phyloP scores from a whole-genome alignment of 1,284 basidiomycete species.

The Ustilago nuda region DNA sequence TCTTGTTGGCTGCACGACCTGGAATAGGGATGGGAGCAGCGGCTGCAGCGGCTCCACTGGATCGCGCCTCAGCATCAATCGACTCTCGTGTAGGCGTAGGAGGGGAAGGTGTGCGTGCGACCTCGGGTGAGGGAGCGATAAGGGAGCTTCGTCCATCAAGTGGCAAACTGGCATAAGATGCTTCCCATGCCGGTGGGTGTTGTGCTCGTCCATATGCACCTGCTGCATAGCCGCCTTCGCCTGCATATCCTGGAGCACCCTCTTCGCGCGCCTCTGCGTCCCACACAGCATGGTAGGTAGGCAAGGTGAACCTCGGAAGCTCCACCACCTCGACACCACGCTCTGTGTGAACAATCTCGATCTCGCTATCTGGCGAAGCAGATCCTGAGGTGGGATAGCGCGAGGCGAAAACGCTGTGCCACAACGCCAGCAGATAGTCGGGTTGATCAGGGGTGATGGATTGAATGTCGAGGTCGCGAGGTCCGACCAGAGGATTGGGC shows the following conservation, averaged over 20 bases:
- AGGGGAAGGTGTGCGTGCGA: constrained; percentile 53
- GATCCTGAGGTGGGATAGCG: constrained; percentile 76
- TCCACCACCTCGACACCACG: constrained; percentile 69
- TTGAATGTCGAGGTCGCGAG: constrained; percentile 68
- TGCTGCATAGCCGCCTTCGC: not conserved
- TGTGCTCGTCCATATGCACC: constrained; percentile 4
- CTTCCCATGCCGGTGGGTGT: constrained; percentile 70
- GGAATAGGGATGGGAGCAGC: constrained; percentile 23
- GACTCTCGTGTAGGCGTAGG: constrained; percentile 41
- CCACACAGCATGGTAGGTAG: constrained; percentile 80
- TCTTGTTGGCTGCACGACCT: not conserved
- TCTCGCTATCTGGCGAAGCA: constrained; percentile 49
- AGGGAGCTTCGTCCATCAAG: constrained; percentile 86
- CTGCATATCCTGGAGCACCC: not conserved
- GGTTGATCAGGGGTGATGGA: constrained; percentile 52
- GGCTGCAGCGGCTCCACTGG: constrained; percentile 9
- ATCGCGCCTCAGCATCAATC: constrained; percentile 30
- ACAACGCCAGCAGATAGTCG: constrained; percentile 86
- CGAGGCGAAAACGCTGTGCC: constrained; percentile 89
- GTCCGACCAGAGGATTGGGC: constrained; percentile 63
- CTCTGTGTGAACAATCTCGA: constrained; percentile 56
- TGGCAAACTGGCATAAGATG: constrained; percentile 82
- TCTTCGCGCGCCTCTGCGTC: constrained; percentile 70
- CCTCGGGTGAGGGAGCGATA: constrained; percentile 75
- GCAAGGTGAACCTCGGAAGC: constrained; percentile 75